phyloP scores from a whole-genome alignment of 1,139 yeast genomes.

The Pichia sp. region DNA sequence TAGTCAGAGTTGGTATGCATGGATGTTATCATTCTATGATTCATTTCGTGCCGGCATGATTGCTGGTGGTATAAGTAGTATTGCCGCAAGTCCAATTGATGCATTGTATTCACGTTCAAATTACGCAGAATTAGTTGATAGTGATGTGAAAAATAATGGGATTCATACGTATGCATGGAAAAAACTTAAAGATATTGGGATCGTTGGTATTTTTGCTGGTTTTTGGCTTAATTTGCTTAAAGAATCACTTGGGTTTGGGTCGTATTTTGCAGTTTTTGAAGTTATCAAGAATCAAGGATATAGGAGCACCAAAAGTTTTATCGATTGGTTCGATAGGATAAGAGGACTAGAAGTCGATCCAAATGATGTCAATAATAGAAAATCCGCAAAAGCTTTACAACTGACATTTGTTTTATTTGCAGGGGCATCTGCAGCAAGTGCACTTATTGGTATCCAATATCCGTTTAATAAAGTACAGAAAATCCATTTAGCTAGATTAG shows the following conservation, averaged over 20 bases:
- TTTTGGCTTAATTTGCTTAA: constrained; percentile 68
- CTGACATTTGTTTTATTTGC: constrained; percentile 76
- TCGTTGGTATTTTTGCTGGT: constrained; percentile 86
- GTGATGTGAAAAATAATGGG: constrained; percentile 44
- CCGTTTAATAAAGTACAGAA: constrained; percentile 79
- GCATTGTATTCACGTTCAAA: constrained; percentile 81
- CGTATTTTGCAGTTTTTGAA: constrained; percentile 81
- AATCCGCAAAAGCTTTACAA: constrained; percentile 40
- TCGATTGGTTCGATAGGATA: constrained; percentile 20
- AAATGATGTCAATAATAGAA: constrained; percentile 37
- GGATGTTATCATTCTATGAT: constrained; percentile 19
- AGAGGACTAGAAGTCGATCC: constrained; percentile 26
- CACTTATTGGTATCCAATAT: constrained; percentile 72
- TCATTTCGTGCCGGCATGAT: constrained; percentile 76
- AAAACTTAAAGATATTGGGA: constrained; percentile 68
- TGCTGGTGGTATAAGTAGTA: constrained; percentile 81
- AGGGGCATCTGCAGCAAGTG: constrained; percentile 81
- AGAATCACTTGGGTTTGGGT: constrained; percentile 82
- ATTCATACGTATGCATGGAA: constrained; percentile 71
- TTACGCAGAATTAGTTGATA: constrained; percentile 67
- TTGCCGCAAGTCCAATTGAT: constrained; percentile 93
- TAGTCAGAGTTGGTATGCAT: constrained; percentile 12
- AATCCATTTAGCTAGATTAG: constrained; percentile 71
- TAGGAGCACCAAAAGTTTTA: constrained; percentile 37
- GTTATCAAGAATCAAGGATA: constrained; percentile 66